These are phyloP conservation scores for Globisporangium paddicum DNA, from an alignment of 352 stramenopile genomes.

Conservation along the genomic window DNA sequence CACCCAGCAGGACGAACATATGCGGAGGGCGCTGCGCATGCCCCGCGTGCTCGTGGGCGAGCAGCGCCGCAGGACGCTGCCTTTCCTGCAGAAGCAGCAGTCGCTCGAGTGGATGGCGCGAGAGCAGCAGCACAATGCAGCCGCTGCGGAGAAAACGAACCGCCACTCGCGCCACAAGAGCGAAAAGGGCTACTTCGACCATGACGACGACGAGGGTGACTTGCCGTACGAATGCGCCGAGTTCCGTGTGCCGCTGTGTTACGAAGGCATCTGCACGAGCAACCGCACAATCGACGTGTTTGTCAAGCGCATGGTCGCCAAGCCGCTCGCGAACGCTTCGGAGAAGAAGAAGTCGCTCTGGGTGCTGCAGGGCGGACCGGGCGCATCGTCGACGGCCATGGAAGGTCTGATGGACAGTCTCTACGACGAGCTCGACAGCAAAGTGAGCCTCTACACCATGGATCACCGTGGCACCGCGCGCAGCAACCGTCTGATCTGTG, in stretches of 20 bases:
- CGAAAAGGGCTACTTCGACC: background rate
- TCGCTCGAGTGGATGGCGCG: constrained; percentile 16
- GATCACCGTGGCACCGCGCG: constrained; percentile 61
- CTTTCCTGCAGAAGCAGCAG: constrained; percentile 19
- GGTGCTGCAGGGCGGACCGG: constrained; percentile 66
- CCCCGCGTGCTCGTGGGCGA: constrained; percentile 10
- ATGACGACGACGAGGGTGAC: background rate
- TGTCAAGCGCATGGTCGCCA: constrained; percentile 46
- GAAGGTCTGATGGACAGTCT: constrained; percentile 59
- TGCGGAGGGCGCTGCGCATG: background rate
- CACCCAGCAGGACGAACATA: background rate
- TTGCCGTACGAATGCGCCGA: constrained; percentile 23
- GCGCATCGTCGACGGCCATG: constrained; percentile 65
- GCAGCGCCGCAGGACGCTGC: constrained; percentile 12
- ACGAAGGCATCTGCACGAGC: constrained; percentile 24
- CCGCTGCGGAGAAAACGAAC: background rate
- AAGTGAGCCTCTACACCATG: constrained; percentile 65
- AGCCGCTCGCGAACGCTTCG: background rate
- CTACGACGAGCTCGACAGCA: constrained; percentile 38
- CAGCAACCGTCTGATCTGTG: constrained; percentile 51
- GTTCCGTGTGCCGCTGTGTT: constrained; percentile 28
- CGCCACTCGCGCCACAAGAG: background rate
- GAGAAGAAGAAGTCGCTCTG: constrained; percentile 45
- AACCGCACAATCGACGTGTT: constrained; percentile 29
- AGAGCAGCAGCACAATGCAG: background rate